A percentile compares a stretch with the other conserved stretches of the same genome.
Evolutionary conservation across 225 moss, liverwort and hornwort genomes (phyloP).

Genomic region (Neckera pumila): DNA sequence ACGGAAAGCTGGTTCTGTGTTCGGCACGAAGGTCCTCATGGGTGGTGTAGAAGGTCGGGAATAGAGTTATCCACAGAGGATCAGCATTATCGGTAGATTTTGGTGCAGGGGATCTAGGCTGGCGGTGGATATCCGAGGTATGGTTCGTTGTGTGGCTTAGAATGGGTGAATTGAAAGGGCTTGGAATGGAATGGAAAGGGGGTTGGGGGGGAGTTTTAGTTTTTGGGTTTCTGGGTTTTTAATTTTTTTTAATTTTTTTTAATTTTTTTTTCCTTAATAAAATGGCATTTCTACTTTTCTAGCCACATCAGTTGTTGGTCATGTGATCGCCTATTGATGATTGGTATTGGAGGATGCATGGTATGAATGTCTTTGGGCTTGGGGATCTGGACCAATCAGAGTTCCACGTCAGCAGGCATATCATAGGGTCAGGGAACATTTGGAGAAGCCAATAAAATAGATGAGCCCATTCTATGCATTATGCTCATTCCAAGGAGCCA

Average conservation of each 20-base stretch:
- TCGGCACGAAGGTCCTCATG: background rate
- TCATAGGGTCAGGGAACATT: background rate
- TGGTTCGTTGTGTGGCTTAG: conserved; percentile 11
- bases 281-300: background rate
- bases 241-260: background rate
- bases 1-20: background rate
- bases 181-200: background rate
- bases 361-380: background rate
- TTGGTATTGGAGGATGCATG: background rate
- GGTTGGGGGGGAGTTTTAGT: too few relatives aligned
- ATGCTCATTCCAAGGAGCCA: background rate
- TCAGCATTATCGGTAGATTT: rapidly evolving
- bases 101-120: rapidly evolving
- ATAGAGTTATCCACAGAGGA: background rate
- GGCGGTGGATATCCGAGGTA: background rate
- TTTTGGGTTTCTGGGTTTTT: background rate
- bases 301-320: background rate
- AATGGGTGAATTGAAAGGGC: background rate
- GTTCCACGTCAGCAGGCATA: background rate
- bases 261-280: too few relatives aligned
- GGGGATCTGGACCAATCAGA: background rate
- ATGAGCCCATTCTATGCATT: background rate
- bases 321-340: background rate
- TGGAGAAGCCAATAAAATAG: background rate
- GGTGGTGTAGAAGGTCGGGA: background rate